Conservation (phyloP, 805 yeast species). For the Hanseniaspora valbyensis region DNA sequence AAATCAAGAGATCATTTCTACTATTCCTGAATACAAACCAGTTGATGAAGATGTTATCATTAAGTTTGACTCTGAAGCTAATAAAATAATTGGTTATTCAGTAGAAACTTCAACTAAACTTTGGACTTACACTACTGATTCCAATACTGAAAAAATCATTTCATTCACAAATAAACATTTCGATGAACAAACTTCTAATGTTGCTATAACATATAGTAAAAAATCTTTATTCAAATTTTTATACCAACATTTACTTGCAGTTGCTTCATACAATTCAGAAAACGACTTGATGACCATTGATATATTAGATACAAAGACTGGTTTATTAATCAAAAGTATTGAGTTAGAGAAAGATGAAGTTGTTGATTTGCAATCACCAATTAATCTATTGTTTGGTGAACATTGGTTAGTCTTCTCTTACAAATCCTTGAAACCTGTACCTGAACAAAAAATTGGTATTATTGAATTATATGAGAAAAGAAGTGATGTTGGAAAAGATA, state of each 20-base stretch:
- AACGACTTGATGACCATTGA: constrained; percentile 34
- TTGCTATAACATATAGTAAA: constrained; percentile 60
- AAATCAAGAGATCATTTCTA: constrained; percentile 16
- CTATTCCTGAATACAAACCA: constrained; percentile 18
- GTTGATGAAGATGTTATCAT: constrained; percentile 22
- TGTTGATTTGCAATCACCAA: constrained; percentile 32
- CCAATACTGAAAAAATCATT: constrained; percentile 33
- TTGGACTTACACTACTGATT: constrained; percentile 30
- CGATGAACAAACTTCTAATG: constrained; percentile 38
- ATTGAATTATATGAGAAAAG: constrained; percentile 65
- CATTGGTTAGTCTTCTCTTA: constrained; percentile 71
- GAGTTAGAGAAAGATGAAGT: constrained; percentile 32
- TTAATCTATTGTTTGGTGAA: constrained; percentile 60
- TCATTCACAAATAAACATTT: constrained; percentile 34
- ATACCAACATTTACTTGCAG: constrained; percentile 53
- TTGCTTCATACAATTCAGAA: constrained; percentile 34
- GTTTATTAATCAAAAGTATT: constrained; percentile 43
- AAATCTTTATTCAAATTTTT: constrained; percentile 71
- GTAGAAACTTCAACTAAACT: constrained; percentile 24
- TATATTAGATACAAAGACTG: constrained; percentile 59
- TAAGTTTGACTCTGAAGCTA: constrained; percentile 19
- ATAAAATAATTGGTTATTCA: constrained; percentile 24
- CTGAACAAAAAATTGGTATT: constrained; percentile 51
- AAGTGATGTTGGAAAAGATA: constrained; percentile 20
- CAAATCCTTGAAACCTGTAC: constrained; percentile 39